Base-by-base conservation (phyloP, 768 basidiomycete genomes). In the Hypholoma sublateritium region DNA sequence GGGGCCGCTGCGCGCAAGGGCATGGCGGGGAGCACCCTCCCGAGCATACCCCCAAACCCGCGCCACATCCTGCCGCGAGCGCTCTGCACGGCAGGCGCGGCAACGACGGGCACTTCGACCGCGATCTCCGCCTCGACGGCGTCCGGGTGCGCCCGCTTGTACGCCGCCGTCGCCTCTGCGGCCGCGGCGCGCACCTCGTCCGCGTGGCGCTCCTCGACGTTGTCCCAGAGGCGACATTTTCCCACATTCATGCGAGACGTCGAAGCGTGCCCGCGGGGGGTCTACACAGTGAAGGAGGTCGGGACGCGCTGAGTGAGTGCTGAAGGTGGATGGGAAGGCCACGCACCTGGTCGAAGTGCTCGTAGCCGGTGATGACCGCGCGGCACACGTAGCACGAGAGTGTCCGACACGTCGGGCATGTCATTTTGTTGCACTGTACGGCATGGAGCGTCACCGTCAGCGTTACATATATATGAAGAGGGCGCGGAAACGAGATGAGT, bases 341-440 rank as follows among this genome's bases (percentile, higher is more conserved):
- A 50, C 58, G 46, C 47, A 82, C 82, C 48, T 81, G 73, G 46
- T 78, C 69, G 66, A 93, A 93, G 65, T 94, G 92, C 0, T 91
- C 86, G 63, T 93, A 93, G 1, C 90, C 89, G 0, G 32, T 72
- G 39, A 95, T 89, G 34, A 86, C 63, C 64, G 89, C 62, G 25
- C 91, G 81, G 67, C 95, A 96, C 22, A 93, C 75, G 65, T 97
- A 95, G 70, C 95, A 97, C 0, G 88, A 93, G 39, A 90, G 35
- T 0, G 91, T 85, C 1, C 45, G 59, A 65, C 95, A 96, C 57
- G 86, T 72, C 1, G 86, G 82, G 63, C 91, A 93, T 0, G 76
- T 80, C 87, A 97, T 95, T 70, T 96, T 96, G 81, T 96, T 96
- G 74, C 95, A 96, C 87, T 92, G 61, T 39, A 41, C 55, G 57